These are phyloP conservation scores for Yamagishiella unicocca DNA, from an alignment of 139 green algal species.

Conservation along the genomic window DNA sequence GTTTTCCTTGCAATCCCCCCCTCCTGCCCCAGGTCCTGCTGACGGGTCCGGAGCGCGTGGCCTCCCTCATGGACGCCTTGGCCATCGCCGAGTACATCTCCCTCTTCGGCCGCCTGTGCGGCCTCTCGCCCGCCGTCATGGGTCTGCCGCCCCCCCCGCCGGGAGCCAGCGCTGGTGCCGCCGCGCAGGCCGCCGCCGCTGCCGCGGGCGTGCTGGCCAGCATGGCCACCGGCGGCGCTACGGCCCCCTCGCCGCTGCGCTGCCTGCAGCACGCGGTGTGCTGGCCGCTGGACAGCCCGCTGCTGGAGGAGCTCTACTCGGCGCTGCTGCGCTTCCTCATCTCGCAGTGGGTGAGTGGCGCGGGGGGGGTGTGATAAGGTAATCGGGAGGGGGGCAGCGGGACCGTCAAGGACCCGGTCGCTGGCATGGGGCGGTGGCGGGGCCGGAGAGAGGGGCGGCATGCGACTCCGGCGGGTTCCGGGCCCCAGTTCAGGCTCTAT, in stretches of 20 bases:
- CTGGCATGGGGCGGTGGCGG: background rate
- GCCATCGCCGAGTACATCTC: slow-evolving; percentile 52
- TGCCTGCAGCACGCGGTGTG: slow-evolving; percentile 38
- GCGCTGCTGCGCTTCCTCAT: slow-evolving; percentile 63
- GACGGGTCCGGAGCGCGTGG: background rate
- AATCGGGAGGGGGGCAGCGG: no score
- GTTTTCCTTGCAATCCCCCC: background rate
- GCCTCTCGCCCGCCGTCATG: background rate
- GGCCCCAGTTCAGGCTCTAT: no score
- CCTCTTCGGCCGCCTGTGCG: slow-evolving; percentile 8
- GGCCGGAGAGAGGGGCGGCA: background rate
- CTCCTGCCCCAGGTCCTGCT: background rate
- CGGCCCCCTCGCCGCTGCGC: slow-evolving; percentile 19
- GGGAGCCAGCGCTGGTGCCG: background rate
- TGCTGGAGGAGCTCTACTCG: slow-evolving; percentile 46
- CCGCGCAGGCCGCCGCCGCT: background rate
- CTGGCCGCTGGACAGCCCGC: slow-evolving; percentile 52
- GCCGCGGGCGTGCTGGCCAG: background rate
- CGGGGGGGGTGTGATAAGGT: no score
- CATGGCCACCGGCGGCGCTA: slow-evolving; percentile 14
- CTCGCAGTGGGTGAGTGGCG: slow-evolving; percentile 54
- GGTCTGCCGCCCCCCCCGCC: slow-evolving; percentile 37
- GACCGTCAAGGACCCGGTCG: background rate
- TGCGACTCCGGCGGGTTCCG: no score
- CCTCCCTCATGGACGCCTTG: slow-evolving; percentile 58